These are phyloP conservation scores for Durotheca rogersii DNA, from an alignment of 495 filamentous ascomycete genomes.

Conservation along the genomic window DNA sequence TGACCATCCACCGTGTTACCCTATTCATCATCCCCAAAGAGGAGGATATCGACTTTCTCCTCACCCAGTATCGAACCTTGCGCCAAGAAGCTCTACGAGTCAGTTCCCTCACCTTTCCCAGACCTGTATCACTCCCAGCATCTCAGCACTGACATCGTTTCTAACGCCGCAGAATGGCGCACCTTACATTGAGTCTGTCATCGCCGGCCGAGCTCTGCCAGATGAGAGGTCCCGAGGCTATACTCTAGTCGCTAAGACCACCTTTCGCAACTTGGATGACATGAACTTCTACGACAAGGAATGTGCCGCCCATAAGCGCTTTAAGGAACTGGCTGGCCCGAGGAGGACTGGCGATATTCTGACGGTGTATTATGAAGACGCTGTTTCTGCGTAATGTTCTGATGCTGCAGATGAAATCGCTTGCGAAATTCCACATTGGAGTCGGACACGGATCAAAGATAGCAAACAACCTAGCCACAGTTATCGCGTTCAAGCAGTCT, in stretches of 20 bases:
- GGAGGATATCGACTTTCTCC: conserved; percentile 43
- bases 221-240: conserved; percentile 63
- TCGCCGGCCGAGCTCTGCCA: conserved; percentile 47
- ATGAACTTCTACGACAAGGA: conserved; percentile 69
- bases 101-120: neutral
- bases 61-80: conserved; percentile 53
- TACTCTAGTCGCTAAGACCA: conserved; percentile 59
- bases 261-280: conserved; percentile 63
- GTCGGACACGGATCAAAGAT: no score
- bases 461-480: no score
- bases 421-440: no score
- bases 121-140: neutral
- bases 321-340: conserved; percentile 51
- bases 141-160: neutral
- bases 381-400: neutral
- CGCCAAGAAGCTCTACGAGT: conserved; percentile 56
- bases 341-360: neutral
- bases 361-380: neutral
- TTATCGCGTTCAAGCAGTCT: no score
- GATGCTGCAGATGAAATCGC: no score
- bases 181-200: conserved; percentile 60
- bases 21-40: conserved; percentile 61
- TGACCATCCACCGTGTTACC: conserved; percentile 56
- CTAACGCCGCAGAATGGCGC: conserved; percentile 55
- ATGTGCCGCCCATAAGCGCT: conserved; percentile 59